Percentiles rank a stretch among this genome's conserved stretches.
These are phyloP conservation scores for Haematococcus lacustris DNA, from an alignment of 139 green algal species.

Conservation along the genomic window DNA sequence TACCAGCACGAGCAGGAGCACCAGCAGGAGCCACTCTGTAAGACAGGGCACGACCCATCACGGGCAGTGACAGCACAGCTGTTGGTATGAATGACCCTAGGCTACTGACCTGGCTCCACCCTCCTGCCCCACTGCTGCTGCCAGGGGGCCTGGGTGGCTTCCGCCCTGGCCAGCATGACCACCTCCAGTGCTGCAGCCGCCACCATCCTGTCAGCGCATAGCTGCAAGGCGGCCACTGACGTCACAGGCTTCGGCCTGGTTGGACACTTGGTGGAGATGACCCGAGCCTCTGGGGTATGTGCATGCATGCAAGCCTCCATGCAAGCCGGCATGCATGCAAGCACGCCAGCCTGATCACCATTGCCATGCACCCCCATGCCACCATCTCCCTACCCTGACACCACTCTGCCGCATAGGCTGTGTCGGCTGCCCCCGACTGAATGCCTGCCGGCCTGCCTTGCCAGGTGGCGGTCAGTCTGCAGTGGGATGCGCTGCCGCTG, in stretches of 20 bases:
- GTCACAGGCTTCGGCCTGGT: constrained; percentile 91
- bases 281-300: constrained; percentile 36
- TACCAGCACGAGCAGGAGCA: neutral
- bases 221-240: constrained; percentile 72
- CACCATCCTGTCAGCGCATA: constrained; percentile 36
- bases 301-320: neutral
- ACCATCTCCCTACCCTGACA: neutral
- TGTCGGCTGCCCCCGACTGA: neutral
- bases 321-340: neutral
- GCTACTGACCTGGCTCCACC: neutral
- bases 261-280: constrained; percentile 75
- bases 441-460: neutral
- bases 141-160: constrained; percentile 30
- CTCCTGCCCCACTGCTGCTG: neutral
- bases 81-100: neutral
- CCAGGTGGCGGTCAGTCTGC: constrained; percentile 29
- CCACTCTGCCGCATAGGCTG: neutral
- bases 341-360: neutral
- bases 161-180: constrained; percentile 24
- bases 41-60: too few species aligned
- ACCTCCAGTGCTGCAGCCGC: constrained; percentile 43
- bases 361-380: neutral
- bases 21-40: neutral
- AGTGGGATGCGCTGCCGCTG: constrained; percentile 42
- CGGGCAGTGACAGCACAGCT: too few species aligned